Conservation (phyloP, 257 asterid species). For the Primulina huaijiensis region DNA sequence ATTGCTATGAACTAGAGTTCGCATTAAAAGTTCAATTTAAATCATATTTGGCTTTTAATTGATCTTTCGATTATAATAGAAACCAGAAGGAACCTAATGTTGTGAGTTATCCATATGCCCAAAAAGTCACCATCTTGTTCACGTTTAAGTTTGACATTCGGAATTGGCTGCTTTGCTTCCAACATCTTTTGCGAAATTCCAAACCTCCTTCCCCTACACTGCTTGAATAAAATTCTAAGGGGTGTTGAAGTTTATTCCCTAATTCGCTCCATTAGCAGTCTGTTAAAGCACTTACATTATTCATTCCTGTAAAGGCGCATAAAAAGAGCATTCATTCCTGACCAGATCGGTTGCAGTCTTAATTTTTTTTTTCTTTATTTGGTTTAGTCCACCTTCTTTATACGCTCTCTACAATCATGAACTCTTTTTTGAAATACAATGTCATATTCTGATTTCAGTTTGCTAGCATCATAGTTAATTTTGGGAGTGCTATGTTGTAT, state of each 20-base stretch:
- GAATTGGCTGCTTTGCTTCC: background rate
- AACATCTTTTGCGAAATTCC: background rate
- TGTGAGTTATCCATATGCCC: background rate
- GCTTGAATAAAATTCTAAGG: background rate
- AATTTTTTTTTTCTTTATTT: too few relatives aligned
- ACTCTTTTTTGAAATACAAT: background rate
- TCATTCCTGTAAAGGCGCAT: background rate
- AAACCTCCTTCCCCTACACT: background rate
- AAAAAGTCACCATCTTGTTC: background rate
- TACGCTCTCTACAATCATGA: background rate
- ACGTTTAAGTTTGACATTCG: background rate
- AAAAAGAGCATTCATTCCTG: background rate
- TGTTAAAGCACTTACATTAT: background rate
- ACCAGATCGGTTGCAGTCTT: too few relatives aligned
- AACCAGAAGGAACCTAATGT: too few relatives aligned
- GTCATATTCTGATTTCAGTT: background rate
- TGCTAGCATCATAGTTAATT: background rate
- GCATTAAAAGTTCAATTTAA: too few relatives aligned
- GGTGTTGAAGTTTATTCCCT: background rate
- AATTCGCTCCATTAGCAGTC: background rate
- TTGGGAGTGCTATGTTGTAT: background rate
- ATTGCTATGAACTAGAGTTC: background rate
- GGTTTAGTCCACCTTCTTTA: too few relatives aligned
- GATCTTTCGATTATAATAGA: background rate
- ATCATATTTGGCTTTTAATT: background rate